Conservation (phyloP, 495 filamentous ascomycete genomes). For the Clavariopsis aquatica region DNA sequence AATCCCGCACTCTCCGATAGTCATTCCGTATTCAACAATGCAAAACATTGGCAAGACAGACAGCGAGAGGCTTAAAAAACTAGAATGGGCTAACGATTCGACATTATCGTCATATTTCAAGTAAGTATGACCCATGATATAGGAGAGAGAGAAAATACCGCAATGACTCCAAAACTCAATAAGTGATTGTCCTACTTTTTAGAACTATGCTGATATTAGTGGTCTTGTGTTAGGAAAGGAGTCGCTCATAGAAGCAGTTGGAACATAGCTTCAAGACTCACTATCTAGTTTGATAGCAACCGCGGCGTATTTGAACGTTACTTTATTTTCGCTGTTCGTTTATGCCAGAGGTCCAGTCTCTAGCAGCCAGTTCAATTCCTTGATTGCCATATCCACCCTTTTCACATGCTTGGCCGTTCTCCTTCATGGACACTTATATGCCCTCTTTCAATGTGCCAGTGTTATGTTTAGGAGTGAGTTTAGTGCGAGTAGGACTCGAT, state of each 20-base stretch:
- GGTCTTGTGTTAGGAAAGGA: conserved; percentile 42
- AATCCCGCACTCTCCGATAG: too few species aligned
- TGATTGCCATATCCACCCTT: conserved; percentile 36
- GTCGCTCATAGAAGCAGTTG: conserved; percentile 40
- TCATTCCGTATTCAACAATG: too few species aligned
- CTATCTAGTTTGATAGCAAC: conserved; percentile 29
- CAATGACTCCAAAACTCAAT: too few species aligned
- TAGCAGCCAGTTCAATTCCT: conserved; percentile 36
- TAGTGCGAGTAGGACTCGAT: conserved; percentile 27
- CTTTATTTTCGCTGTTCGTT: conserved; percentile 31
- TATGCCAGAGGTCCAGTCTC: conserved; percentile 31
- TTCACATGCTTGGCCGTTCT: conserved; percentile 27
- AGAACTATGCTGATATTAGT: too few species aligned
- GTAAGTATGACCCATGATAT: too few species aligned
- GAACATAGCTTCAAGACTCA: conserved; percentile 33
- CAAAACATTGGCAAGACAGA: too few species aligned
- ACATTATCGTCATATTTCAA: too few species aligned
- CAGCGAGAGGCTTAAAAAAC: too few species aligned
- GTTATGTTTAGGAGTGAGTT: conserved; percentile 20
- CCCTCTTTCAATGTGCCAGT: conserved; percentile 31
- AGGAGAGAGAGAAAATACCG: too few species aligned
- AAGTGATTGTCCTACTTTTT: too few species aligned
- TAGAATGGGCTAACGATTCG: too few species aligned
- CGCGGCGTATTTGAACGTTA: conserved; percentile 17
- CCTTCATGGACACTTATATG: conserved; percentile 30